Evolutionary conservation across 352 stramenopile genomes (phyloP).

Genomic region (Phytophthora chlamydospora): DNA sequence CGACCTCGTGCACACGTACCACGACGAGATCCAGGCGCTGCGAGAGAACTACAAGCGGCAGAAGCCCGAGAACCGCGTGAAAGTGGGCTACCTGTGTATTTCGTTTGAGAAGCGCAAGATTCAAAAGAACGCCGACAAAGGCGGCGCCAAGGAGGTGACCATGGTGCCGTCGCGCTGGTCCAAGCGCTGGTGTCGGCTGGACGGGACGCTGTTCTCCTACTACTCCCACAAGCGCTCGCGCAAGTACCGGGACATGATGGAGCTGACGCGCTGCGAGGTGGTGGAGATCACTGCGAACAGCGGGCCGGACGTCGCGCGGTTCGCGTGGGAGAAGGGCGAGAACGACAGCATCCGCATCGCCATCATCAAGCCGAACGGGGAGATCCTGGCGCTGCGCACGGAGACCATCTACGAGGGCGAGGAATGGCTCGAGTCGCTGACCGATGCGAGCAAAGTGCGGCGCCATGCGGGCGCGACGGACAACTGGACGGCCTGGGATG

Average conservation of each 20-base stretch:
- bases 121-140: slow-evolving; percentile 42
- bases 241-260: slow-evolving; percentile 74
- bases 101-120: slow-evolving; percentile 80
- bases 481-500: slow-evolving; percentile 42
- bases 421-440: slow-evolving; percentile 82
- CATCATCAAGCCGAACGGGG: slow-evolving; percentile 70
- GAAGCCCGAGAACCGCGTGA: slow-evolving; percentile 77
- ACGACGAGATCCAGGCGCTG: slow-evolving; percentile 82
- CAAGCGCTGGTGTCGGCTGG: slow-evolving; percentile 85
- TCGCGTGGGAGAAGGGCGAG: slow-evolving; percentile 58
- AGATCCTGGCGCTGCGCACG: slow-evolving; percentile 70
- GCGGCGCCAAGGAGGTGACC: slow-evolving; percentile 60
- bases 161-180: slow-evolving; percentile 76
- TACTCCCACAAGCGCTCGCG: slow-evolving; percentile 83
- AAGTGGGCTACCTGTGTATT: slow-evolving; percentile 79
- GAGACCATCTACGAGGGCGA: slow-evolving; percentile 85
- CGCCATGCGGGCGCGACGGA: slow-evolving; percentile 25
- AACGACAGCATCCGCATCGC: slow-evolving; percentile 70
- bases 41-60: slow-evolving; percentile 88
- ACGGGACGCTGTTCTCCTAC: slow-evolving; percentile 79
- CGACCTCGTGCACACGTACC: slow-evolving; percentile 83
- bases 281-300: slow-evolving; percentile 68
- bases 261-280: slow-evolving; percentile 73
- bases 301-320: slow-evolving; percentile 52
- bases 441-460: slow-evolving; percentile 66